A percentile compares a stretch with the other conserved stretches of the same genome.
Evolutionary conservation across 2,329 filamentous ascomycete genomes (phyloP).

Genomic region (Zarea fungicola): DNA sequence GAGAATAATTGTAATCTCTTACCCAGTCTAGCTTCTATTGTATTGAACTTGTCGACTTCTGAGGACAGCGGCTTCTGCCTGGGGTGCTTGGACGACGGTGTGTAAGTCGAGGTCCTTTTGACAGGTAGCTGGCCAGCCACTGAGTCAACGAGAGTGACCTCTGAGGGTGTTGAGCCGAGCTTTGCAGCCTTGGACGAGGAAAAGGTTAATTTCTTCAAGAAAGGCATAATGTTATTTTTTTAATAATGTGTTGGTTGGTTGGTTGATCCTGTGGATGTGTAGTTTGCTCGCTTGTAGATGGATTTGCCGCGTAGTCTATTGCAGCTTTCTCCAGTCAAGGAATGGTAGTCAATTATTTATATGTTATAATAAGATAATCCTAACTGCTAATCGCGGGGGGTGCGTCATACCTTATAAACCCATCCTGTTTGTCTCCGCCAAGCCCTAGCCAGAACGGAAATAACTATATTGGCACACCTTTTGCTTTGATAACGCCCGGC

Average conservation of each 20-base stretch:
- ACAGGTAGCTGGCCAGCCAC: neutral
- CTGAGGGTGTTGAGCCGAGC: conserved; percentile 2
- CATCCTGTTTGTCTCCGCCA: too few species aligned
- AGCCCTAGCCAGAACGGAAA: too few species aligned
- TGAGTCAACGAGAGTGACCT: conserved; percentile 8
- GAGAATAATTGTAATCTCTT: neutral
- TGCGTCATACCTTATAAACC: too few species aligned
- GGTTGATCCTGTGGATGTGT: neutral
- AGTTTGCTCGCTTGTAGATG: neutral
- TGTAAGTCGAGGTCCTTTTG: neutral
- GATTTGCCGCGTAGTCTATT: neutral
- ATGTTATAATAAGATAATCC: too few species aligned
- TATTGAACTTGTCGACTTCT: conserved; percentile 6
- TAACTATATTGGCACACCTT: too few species aligned
- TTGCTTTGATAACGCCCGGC: too few species aligned
- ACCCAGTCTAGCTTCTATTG: conserved; percentile 8
- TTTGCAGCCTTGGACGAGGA: neutral
- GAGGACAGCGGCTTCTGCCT: conserved; percentile 1
- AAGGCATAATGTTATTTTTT: neutral
- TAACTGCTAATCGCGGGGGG: too few species aligned
- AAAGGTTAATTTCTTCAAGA: conserved; percentile 9
- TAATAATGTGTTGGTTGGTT: neutral
- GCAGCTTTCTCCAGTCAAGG: too few species aligned
- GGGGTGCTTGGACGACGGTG: neutral
- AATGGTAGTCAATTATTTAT: too few species aligned